These are phyloP conservation scores for Fusarium coicis DNA, from an alignment of 2,329 filamentous ascomycete genomes.

Conservation along the genomic window DNA sequence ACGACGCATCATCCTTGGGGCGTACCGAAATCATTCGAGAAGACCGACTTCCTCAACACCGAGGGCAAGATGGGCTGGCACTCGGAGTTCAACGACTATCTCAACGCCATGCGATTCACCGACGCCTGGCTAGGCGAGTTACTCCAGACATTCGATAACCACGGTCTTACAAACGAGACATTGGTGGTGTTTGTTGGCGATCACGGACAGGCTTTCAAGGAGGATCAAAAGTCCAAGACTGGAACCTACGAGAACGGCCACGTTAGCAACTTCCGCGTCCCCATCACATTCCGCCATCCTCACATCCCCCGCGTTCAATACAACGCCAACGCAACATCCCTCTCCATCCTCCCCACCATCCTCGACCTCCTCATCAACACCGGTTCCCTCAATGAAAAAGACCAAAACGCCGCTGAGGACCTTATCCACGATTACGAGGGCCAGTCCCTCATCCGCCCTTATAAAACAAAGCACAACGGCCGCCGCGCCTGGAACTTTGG, in stretches of 20 bases:
- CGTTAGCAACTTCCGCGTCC: conserved; percentile 48
- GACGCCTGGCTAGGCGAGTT: conserved; percentile 49
- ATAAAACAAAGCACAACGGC: conserved; percentile 39
- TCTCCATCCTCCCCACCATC: conserved; percentile 51
- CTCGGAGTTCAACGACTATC: conserved; percentile 48
- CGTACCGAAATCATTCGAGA: conserved; percentile 33
- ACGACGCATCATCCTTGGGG: conserved; percentile 50
- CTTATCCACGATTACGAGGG: conserved; percentile 50
- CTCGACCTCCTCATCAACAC: conserved; percentile 50
- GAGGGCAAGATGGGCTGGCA: conserved; percentile 43
- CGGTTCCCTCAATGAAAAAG: conserved; percentile 45
- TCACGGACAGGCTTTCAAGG: conserved; percentile 50
- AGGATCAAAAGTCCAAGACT: conserved; percentile 44
- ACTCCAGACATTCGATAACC: conserved; percentile 46
- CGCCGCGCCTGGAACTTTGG: conserved; percentile 50
- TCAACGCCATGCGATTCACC: conserved; percentile 49
- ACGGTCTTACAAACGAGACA: conserved; percentile 49
- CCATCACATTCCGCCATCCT: conserved; percentile 49
- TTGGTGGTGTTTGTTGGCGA: conserved; percentile 50
- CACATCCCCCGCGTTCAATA: conserved; percentile 47
- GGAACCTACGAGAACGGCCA: conserved; percentile 50
- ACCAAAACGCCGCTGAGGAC: conserved; percentile 41
- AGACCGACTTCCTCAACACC: conserved; percentile 25
- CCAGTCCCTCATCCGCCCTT: conserved; percentile 48
- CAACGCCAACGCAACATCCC: conserved; percentile 46